phyloP scores from a whole-genome alignment of 306 rosid species.

The Acacia crassicarpa region DNA sequence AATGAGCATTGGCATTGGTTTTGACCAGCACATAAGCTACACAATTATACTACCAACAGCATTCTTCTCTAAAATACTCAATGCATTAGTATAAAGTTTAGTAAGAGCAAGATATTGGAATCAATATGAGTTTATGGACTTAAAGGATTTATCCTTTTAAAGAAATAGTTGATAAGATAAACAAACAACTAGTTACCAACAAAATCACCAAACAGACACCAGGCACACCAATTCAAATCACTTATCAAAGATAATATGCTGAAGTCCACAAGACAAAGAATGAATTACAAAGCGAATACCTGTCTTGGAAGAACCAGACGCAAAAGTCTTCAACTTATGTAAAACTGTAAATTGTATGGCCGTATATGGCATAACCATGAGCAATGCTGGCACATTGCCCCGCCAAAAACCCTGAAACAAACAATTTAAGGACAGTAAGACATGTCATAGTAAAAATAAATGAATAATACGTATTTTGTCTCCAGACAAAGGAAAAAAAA shows the following conservation, averaged over 20 bases:
- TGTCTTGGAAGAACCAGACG: slow-evolving; percentile 85
- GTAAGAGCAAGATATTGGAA: not conserved
- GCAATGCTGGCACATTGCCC: slow-evolving; percentile 95
- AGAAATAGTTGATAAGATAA: not conserved
- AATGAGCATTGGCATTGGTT: not conserved
- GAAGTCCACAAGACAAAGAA: slow-evolving; percentile 10
- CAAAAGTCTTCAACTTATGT: slow-evolving; percentile 79
- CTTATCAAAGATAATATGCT: not conserved
- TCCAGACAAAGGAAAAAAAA: not conserved
- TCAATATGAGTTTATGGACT: not conserved
- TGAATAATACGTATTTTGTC: not conserved
- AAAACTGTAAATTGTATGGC: slow-evolving; percentile 90
- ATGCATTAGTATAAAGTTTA: not conserved
- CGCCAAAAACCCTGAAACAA: slow-evolving; percentile 90
- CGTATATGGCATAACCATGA: slow-evolving; percentile 98
- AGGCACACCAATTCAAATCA: not conserved
- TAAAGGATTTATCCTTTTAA: not conserved
- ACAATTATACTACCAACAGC: slow-evolving; percentile 9
- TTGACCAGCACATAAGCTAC: not conserved
- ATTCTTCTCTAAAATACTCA: not conserved
- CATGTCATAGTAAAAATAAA: not conserved
- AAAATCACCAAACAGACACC: not conserved
- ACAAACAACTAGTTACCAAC: slow-evolving; percentile 18
- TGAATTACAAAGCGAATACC: slow-evolving; percentile 40
- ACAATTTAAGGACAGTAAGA: not conserved